Evolutionary conservation across 2,329 filamentous ascomycete genomes (phyloP).

Genomic region (Pseudocercospora musae): DNA sequence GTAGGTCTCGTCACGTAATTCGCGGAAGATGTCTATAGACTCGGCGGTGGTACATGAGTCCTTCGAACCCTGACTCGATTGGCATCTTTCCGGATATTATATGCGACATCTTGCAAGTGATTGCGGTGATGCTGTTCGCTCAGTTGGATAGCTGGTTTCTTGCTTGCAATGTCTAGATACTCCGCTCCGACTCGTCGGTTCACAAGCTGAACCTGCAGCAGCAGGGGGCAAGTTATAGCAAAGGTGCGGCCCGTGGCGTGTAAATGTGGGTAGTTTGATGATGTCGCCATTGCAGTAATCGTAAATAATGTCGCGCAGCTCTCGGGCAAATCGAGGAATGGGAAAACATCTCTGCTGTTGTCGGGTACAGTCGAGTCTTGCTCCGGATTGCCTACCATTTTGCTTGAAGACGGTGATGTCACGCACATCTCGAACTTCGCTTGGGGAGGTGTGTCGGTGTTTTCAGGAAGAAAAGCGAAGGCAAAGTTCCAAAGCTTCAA

Average conservation of each 20-base stretch:
- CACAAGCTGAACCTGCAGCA: neutral
- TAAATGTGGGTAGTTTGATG: neutral
- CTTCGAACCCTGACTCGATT: neutral
- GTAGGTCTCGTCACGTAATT: neutral
- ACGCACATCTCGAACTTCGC: too few relatives aligned
- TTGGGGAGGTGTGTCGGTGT: too few relatives aligned
- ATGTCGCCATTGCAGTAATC: neutral
- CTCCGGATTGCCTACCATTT: too few relatives aligned
- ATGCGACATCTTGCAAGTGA: too few relatives aligned
- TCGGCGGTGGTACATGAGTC: neutral
- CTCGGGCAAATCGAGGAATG: neutral
- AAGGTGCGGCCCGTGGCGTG: neutral
- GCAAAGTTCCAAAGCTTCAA: too few relatives aligned
- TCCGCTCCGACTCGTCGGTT: neutral
- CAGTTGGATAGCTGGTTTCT: neutral
- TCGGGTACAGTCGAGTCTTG: neutral
- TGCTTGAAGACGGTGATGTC: too few relatives aligned
- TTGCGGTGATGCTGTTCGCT: neutral
- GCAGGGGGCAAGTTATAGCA: neutral
- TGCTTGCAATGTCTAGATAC: neutral
- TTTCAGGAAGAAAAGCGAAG: too few relatives aligned
- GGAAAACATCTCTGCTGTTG: neutral
- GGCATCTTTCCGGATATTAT: neutral
- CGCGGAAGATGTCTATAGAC: neutral
- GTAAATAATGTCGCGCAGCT: neutral